phyloP scores from a whole-genome alignment of 2,329 filamentous ascomycete genomes.

The Ambrosiella xylebori region DNA sequence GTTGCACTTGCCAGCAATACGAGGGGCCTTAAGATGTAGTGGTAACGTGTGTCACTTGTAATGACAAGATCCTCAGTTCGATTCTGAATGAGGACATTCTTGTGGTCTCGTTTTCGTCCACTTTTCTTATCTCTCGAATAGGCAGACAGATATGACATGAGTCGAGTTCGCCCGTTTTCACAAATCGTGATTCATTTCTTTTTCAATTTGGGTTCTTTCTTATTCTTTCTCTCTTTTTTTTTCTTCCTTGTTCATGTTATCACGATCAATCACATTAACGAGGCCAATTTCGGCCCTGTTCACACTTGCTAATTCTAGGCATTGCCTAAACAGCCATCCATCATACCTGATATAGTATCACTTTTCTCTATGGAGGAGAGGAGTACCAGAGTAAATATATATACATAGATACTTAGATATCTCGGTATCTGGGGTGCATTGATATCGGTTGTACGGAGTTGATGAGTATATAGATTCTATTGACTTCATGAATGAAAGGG shows the following conservation, averaged over 20 bases:
- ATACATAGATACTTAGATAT: too few relatives aligned
- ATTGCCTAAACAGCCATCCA: too few relatives aligned
- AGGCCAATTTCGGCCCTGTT: neutral
- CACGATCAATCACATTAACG: neutral
- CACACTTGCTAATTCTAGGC: too few relatives aligned
- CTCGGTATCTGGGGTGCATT: too few relatives aligned
- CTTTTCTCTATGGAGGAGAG: too few relatives aligned
- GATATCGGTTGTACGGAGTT: too few relatives aligned
- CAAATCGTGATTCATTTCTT: neutral
- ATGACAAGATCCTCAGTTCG: slow-evolving; percentile 23
- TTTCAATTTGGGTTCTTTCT: neutral
- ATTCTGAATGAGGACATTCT: slow-evolving; percentile 20
- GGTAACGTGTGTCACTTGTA: slow-evolving; percentile 23
- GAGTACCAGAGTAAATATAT: too few relatives aligned
- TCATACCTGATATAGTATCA: too few relatives aligned
- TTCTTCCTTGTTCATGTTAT: neutral
- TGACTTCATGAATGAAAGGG: too few relatives aligned
- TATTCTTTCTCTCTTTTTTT: neutral
- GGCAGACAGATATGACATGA: neutral
- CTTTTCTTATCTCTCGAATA: neutral
- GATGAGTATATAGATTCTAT: too few relatives aligned
- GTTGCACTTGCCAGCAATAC: too few relatives aligned
- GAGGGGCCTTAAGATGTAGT: slow-evolving; percentile 21
- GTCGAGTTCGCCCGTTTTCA: neutral
- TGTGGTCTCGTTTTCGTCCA: neutral